Percentiles rank a stretch among this genome's conserved stretches.
phyloP scores from a whole-genome alignment of 495 filamentous ascomycete species.

The Penicillium subrubescens region DNA sequence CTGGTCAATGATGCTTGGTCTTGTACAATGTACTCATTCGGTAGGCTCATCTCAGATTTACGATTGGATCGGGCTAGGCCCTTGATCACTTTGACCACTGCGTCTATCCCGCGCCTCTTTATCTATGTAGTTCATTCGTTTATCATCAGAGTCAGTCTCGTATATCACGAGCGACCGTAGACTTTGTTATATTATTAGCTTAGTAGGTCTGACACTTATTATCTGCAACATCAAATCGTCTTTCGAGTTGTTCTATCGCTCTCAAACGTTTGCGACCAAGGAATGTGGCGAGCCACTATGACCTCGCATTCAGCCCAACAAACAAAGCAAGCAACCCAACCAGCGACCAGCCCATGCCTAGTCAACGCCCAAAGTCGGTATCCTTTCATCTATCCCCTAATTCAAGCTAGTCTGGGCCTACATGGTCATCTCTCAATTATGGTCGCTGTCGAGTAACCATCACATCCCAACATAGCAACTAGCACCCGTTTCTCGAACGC shows the following conservation, averaged over 20 bases:
- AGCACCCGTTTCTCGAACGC: conserved; percentile 15
- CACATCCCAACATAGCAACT: background rate
- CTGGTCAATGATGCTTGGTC: background rate
- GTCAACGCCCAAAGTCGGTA: background rate
- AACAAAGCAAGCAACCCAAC: background rate
- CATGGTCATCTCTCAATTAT: background rate
- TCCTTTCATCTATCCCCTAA: background rate
- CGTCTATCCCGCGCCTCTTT: background rate
- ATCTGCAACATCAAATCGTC: background rate
- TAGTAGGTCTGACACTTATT: background rate
- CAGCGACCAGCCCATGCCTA: background rate
- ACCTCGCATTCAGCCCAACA: background rate
- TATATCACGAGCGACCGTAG: background rate
- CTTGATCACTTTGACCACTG: background rate
- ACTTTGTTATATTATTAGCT: background rate
- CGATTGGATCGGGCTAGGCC: background rate
- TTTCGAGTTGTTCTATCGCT: background rate
- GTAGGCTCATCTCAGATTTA: background rate
- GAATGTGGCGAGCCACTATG: conserved; percentile 10
- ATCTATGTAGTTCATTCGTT: background rate
- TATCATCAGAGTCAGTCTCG: background rate
- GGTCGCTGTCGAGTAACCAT: conserved; percentile 5
- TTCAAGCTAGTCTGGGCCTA: background rate
- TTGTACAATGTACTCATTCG: background rate
- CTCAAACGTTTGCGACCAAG: background rate